phyloP scores from a whole-genome alignment of 2,329 filamentous ascomycete genomes.

The Sclerotinia trifoliorum region DNA sequence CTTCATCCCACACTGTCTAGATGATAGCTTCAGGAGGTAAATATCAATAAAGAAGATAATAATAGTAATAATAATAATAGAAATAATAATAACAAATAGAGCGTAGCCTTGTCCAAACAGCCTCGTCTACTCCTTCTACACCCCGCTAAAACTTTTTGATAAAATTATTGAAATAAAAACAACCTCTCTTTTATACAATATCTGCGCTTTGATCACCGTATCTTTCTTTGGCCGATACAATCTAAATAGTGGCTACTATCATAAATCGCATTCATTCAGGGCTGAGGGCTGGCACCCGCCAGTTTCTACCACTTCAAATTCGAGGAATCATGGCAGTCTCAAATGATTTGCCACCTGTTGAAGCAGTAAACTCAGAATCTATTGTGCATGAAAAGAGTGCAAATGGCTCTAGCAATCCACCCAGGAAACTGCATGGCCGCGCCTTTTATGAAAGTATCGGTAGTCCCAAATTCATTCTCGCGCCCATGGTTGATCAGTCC shows the following conservation, averaged over 20 bases:
- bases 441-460: slow-evolving; percentile 95
- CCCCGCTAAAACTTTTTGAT: slow-evolving; percentile 13
- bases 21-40: neutral
- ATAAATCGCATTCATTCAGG: slow-evolving; percentile 19
- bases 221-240: neutral
- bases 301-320: slow-evolving; percentile 20
- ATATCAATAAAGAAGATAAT: no score
- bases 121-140: neutral
- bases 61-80: neutral
- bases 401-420: slow-evolving; percentile 9
- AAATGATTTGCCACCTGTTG: slow-evolving; percentile 23
- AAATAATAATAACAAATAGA: neutral
- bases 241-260: slow-evolving; percentile 31
- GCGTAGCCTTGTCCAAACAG: neutral
- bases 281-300: slow-evolving; percentile 39
- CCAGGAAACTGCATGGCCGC: slow-evolving; percentile 70
- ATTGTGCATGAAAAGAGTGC: neutral
- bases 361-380: slow-evolving; percentile 8
- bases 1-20: neutral
- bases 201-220: neutral
- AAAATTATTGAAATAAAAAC: neutral
- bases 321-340: slow-evolving; percentile 30
- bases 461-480: slow-evolving; percentile 84
- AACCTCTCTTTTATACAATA: neutral
- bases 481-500: slow-evolving; percentile 97